Evolutionary conservation across 1,284 basidiomycete species (phyloP).

Genomic region (Cutaneotrichosporon spelunceum): DNA sequence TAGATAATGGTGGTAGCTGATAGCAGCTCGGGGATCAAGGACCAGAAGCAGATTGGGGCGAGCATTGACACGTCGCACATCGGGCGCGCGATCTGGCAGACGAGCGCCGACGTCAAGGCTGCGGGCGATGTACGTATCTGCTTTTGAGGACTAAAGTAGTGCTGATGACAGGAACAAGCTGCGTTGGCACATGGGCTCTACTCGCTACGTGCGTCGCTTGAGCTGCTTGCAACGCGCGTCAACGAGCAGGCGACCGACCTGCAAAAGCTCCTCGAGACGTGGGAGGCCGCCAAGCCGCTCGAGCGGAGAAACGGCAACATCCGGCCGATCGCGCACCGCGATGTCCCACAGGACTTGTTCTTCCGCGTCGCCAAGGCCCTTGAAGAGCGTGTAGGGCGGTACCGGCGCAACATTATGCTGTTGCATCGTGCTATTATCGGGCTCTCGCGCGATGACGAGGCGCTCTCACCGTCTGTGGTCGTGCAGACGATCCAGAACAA

Average conservation of each 20-base stretch:
- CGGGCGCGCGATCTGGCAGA: slow-evolving; percentile 45
- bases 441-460: slow-evolving; percentile 32
- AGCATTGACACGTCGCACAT: slow-evolving; percentile 34
- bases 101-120: slow-evolving; percentile 37
- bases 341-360: slow-evolving; percentile 48
- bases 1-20: slow-evolving; percentile 5
- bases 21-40: slow-evolving; percentile 34
- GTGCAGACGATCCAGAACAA: slow-evolving; percentile 48
- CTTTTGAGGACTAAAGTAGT: background rate
- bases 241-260: slow-evolving; percentile 37
- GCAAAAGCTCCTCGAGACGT: slow-evolving; percentile 40
- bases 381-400: slow-evolving; percentile 40
- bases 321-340: slow-evolving; percentile 37
- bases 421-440: slow-evolving; percentile 38
- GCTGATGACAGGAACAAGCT: slow-evolving; percentile 32
- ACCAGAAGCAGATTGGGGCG: slow-evolving; percentile 36
- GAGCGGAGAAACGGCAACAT: slow-evolving; percentile 37
- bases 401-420: slow-evolving; percentile 44
- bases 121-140: slow-evolving; percentile 35
- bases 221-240: slow-evolving; percentile 33
- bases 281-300: slow-evolving; percentile 39
- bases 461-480: slow-evolving; percentile 43
- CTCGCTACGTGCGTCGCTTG: slow-evolving; percentile 30
- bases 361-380: slow-evolving; percentile 30
- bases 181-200: slow-evolving; percentile 38